These are phyloP conservation scores for Backusella macrospora DNA, from an alignment of 192 early-diverging fungal species.

Conservation along the genomic window DNA sequence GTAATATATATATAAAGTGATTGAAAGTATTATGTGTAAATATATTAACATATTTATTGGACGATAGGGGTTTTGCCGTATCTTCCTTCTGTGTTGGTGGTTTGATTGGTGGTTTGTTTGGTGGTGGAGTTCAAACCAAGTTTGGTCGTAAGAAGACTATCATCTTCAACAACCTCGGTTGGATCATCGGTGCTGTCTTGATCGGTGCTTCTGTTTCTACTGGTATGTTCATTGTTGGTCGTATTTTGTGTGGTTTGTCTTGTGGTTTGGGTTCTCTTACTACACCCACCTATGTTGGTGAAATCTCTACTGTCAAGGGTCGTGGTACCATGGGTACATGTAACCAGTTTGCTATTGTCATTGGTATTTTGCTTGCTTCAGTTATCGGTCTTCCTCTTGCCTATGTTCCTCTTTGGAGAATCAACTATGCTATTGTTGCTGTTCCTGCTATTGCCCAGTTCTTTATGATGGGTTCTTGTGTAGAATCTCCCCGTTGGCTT, in stretches of 20 bases:
- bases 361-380: conserved; percentile 77
- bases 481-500: conserved; percentile 80
- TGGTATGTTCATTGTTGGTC: conserved; percentile 70
- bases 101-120: conserved; percentile 54
- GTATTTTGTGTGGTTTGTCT: conserved; percentile 73
- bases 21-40: background rate
- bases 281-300: conserved; percentile 74
- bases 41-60: background rate
- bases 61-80: conserved; percentile 48
- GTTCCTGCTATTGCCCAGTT: conserved; percentile 61
- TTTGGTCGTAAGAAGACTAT: conserved; percentile 60
- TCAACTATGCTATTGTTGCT: conserved; percentile 65
- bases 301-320: conserved; percentile 70
- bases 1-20: background rate
- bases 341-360: conserved; percentile 79
- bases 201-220: conserved; percentile 62
- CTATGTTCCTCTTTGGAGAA: conserved; percentile 68
- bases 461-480: conserved; percentile 66
- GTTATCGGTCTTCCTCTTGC: conserved; percentile 66
- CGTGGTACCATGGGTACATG: conserved; percentile 74
- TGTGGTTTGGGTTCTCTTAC: conserved; percentile 67
- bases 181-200: conserved; percentile 66
- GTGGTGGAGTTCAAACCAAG: conserved; percentile 45
- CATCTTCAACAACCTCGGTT: conserved; percentile 69
- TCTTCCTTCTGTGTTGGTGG: conserved; percentile 59